These are phyloP conservation scores for Aphanomyces stellatus DNA, from an alignment of 352 stramenopile species.

Conservation along the genomic window DNA sequence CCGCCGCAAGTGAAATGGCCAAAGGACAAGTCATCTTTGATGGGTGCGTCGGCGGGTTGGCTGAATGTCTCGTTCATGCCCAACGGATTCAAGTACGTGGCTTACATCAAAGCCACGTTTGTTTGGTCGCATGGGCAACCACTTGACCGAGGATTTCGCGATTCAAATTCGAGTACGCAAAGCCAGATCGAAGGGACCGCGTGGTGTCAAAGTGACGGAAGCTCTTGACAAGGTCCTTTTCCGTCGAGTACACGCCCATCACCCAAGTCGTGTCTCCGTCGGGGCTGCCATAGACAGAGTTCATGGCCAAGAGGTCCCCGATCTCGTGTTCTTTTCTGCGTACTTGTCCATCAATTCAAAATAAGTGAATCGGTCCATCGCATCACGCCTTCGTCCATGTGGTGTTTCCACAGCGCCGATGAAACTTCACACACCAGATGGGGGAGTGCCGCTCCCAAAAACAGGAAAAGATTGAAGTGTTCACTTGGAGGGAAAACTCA, in stretches of 20 bases:
- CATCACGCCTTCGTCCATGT: no score
- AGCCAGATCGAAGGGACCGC: constrained; percentile 35
- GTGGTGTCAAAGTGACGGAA: constrained; percentile 27
- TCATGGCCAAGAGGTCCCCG: constrained; percentile 51
- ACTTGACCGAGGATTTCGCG: constrained; percentile 51
- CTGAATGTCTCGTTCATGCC: constrained; percentile 48
- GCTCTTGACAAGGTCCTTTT: constrained; percentile 31
- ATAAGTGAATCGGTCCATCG: no score
- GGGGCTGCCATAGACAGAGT: constrained; percentile 25
- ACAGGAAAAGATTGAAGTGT: no score
- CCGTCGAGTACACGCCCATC: constrained; percentile 30
- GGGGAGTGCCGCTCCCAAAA: no score
- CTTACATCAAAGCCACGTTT: constrained; percentile 40
- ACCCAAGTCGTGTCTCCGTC: not conserved
- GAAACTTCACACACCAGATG: no score
- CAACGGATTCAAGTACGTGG: constrained; percentile 42
- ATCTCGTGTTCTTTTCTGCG: constrained; percentile 40
- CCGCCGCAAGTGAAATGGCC: constrained; percentile 44
- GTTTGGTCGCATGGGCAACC: constrained; percentile 34
- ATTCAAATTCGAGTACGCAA: constrained; percentile 54
- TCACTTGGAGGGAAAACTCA: no score
- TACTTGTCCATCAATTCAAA: constrained; percentile 39
- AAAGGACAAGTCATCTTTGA: constrained; percentile 24
- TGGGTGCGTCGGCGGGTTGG: constrained; percentile 25
- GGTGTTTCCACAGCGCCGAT: no score